Conservation (phyloP, 2,329 filamentous ascomycete genomes). For the Ophiognomonia clavigignenti-juglandacearum region DNA sequence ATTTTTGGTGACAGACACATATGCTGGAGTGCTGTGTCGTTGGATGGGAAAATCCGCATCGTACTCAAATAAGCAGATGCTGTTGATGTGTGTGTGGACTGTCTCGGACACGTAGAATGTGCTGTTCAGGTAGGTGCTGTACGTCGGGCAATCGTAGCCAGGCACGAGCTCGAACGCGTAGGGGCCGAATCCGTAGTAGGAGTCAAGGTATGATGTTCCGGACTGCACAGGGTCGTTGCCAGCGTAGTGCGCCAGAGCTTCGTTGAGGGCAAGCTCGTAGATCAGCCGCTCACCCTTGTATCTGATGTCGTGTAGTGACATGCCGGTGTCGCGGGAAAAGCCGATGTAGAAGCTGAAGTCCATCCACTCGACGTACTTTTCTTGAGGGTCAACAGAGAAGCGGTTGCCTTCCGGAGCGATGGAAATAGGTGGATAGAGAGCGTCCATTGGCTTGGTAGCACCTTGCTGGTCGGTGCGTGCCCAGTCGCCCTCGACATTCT, state of each 20-base stretch:
- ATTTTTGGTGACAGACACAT: conserved; percentile 42
- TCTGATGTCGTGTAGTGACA: conserved; percentile 45
- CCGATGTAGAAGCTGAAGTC: conserved; percentile 47
- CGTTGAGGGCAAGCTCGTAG: conserved; percentile 52
- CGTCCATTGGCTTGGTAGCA: conserved; percentile 28
- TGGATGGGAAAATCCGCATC: conserved; percentile 44
- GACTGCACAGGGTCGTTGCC: conserved; percentile 41
- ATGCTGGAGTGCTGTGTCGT: conserved; percentile 38
- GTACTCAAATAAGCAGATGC: conserved; percentile 52
- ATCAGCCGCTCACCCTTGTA: conserved; percentile 51
- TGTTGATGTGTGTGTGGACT: conserved; percentile 40
- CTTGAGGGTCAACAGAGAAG: conserved; percentile 35
- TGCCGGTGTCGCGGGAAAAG: conserved; percentile 42
- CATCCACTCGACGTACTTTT: conserved; percentile 47
- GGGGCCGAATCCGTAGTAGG: conserved; percentile 42
- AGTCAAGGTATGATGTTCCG: conserved; percentile 41
- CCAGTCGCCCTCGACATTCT: conserved; percentile 45
- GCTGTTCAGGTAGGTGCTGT: conserved; percentile 44
- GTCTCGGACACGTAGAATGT: conserved; percentile 39
- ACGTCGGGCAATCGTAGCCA: conserved; percentile 48
- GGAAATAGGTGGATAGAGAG: conserved; percentile 30
- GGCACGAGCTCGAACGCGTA: conserved; percentile 39
- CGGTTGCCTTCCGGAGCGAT: conserved; percentile 34
- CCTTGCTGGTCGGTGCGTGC: conserved; percentile 36
- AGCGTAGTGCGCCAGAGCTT: conserved; percentile 49